A percentile compares a stretch with the other conserved stretches of the same genome.
These are phyloP conservation scores for Choiromyces venosus DNA, from an alignment of 495 filamentous ascomycete genomes.

Conservation along the genomic window DNA sequence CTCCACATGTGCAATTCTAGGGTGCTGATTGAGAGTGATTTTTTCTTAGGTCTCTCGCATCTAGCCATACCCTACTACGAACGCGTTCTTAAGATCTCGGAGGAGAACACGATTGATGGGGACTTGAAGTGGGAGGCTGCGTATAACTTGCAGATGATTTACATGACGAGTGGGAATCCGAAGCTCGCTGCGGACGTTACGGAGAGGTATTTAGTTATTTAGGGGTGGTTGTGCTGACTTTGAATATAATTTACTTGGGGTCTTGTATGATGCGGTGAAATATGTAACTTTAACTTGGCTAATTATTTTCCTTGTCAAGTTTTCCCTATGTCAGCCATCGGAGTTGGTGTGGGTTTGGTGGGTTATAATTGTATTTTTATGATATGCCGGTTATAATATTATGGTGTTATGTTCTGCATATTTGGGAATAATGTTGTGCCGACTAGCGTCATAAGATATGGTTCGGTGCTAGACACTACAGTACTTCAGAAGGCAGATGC, in stretches of 20 bases:
- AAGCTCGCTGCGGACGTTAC: conserved; percentile 54
- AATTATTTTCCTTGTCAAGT: neutral
- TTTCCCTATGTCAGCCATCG: neutral
- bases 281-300: neutral
- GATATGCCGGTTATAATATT: neutral
- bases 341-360: neutral
- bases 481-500: no score
- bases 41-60: conserved; percentile 55
- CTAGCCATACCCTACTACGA: conserved; percentile 73
- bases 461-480: no score
- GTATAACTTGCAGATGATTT: conserved; percentile 65
- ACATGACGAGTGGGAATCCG: conserved; percentile 58
- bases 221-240: neutral
- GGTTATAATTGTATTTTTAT: neutral
- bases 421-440: no score
- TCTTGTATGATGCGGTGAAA: neutral
- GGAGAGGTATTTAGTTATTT: conserved; percentile 50
- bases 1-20: neutral
- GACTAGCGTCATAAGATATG: no score
- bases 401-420: neutral
- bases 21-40: neutral
- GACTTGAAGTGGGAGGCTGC: conserved; percentile 70
- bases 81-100: conserved; percentile 46
- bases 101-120: conserved; percentile 46
- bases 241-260: neutral